These are phyloP conservation scores for Canna indica DNA, from an alignment of 176 grass and related monocot genomes.

Conservation along the genomic window DNA sequence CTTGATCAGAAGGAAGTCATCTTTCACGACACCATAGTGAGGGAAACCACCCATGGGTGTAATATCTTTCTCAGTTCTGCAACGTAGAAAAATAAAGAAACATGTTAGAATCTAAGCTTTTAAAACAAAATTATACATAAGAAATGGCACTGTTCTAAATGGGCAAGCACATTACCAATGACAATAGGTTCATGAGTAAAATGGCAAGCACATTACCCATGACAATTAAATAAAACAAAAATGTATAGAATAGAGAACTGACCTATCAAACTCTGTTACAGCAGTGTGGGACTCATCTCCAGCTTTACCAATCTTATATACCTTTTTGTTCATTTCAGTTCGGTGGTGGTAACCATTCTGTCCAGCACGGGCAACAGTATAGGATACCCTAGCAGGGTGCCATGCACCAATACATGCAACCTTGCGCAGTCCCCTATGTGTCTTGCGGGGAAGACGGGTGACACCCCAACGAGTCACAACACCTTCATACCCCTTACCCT, in stretches of 20 bases:
- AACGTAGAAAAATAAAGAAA: too few species aligned
- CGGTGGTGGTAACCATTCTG: conserved; percentile 95
- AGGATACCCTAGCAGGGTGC: conserved; percentile 94
- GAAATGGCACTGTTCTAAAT: too few species aligned
- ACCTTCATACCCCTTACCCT: conserved; percentile 97
- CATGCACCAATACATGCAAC: conserved; percentile 97
- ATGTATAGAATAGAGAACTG: neutral
- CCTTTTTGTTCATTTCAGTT: conserved; percentile 91
- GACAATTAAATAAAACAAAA: too few species aligned
- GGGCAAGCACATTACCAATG: too few species aligned
- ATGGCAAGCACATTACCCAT: too few species aligned
- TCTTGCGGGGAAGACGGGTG: conserved; percentile 97
- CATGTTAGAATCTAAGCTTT: too few species aligned
- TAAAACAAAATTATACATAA: too few species aligned
- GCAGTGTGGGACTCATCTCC: conserved; percentile 65
- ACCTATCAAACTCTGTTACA: conserved; percentile 78
- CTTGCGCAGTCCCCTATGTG: conserved; percentile 92
- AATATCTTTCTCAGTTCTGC: too few species aligned
- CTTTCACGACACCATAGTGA: too few species aligned
- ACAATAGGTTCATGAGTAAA: too few species aligned
- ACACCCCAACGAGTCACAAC: conserved; percentile 94
- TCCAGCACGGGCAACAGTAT: conserved; percentile 84
- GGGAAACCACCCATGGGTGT: too few species aligned
- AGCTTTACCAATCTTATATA: conserved; percentile 80
- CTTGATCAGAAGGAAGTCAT: too few species aligned